Evolutionary conservation across 768 basidiomycete genomes (phyloP), one percentile per base, ranked within the genome.

Genomic region (Hortiboletus flavorubellus): DNA sequence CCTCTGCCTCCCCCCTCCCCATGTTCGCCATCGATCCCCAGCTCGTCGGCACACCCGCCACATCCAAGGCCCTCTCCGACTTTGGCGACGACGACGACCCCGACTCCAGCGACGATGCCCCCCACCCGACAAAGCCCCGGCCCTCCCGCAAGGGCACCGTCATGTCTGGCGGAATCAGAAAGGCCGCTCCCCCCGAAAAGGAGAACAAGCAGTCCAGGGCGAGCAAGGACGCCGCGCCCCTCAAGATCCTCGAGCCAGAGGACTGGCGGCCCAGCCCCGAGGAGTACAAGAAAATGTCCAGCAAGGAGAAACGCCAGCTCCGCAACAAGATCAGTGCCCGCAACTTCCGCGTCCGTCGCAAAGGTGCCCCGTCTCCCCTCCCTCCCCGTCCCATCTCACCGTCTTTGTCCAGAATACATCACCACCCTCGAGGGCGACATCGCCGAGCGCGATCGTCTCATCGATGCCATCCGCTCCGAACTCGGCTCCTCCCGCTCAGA

Each of bases 251-350:
- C 44, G 72, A 65, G 59, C 72, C 85, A 15, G 87, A 87, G 33
- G 89, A 93, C 61, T 92, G 91, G 89, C 81, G 91, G 46, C 92
- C 91, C 8, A 81, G 84, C 4, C 88, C 93, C 1, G 96, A 97
- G 60, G 93, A 94, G 58, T 97, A 98, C 76, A 87, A 91, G 68
- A 98, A 93, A 72, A 89, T 99, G 83, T 84, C 85, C 6, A 88
- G 86, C 65, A 98, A 96, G 75, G 95, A 98, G 77, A 98, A 98
- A 73, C 76, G 97, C 9, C 96, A 98, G 71, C 76, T 98, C 41
- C 72, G 96, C 48, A 99, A 99, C 76, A 99, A 99, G 85, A 93
- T 98, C 63, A 89, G 86, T 60, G 96, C 96, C 0, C 76, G 95
- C 51, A 97, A 96, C 69, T 98, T 98, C 74, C 80, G 96, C n/a